Evolutionary conservation across 2,329 filamentous ascomycete genomes (phyloP).

Genomic region (Apiospora hydei): DNA sequence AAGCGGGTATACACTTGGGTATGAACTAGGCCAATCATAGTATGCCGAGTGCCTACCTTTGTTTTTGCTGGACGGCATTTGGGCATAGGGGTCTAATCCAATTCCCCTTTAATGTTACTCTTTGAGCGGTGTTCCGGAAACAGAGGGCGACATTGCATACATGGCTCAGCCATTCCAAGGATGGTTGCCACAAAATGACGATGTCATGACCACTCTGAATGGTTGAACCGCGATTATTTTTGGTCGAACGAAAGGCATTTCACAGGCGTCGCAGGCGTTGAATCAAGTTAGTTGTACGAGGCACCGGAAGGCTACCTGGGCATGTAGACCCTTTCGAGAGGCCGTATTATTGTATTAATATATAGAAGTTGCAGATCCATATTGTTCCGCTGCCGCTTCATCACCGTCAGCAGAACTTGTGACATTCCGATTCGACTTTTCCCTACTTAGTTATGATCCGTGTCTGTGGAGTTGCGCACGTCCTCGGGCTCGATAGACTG

Average conservation of each 20-base stretch:
- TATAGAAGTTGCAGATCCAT: slow-evolving; percentile 4
- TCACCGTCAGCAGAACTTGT: neutral
- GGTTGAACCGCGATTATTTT: neutral
- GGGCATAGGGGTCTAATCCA: neutral
- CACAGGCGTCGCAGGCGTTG: neutral
- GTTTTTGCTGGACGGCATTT: slow-evolving; percentile 1
- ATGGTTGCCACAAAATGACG: neutral
- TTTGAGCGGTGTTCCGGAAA: neutral
- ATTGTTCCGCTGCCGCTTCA: neutral
- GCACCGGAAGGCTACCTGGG: slow-evolving; percentile 1
- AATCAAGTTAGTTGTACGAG: neutral
- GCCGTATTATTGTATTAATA: slow-evolving; percentile 18
- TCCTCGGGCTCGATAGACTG: neutral
- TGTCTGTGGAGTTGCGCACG: neutral
- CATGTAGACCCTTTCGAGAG: slow-evolving; percentile 1
- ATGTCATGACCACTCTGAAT: slow-evolving; percentile 3
- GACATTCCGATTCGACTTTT: neutral
- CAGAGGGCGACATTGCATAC: neutral
- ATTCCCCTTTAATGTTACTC: neutral
- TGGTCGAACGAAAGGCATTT: slow-evolving; percentile 11
- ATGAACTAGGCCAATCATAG: neutral
- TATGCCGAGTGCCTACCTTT: neutral
- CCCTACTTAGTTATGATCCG: neutral
- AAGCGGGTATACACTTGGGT: neutral
- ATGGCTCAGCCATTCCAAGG: neutral